Percentiles rank a stretch among this genome's conserved stretches.
Conservation (phyloP, 2,329 filamentous ascomycete species). For the Grosmannia serpens region DNA sequence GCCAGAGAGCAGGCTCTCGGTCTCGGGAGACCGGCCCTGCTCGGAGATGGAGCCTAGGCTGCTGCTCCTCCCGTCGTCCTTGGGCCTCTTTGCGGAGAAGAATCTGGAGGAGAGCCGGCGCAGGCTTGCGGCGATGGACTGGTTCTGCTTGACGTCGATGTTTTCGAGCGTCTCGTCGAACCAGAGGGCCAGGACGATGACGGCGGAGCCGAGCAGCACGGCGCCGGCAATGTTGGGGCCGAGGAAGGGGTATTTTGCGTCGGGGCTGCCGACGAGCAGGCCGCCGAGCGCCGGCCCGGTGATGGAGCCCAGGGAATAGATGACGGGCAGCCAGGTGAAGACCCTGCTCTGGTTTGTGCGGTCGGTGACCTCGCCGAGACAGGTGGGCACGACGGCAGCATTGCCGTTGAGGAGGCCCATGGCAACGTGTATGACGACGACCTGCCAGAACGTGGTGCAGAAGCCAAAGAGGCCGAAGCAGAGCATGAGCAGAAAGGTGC, state of each 20-base stretch:
- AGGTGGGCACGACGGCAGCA: slow-evolving; percentile 85
- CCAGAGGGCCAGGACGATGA: slow-evolving; percentile 65
- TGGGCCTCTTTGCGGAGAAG: neutral
- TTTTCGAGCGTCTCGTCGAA: slow-evolving; percentile 76
- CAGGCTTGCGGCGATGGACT: slow-evolving; percentile 16
- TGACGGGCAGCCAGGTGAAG: slow-evolving; percentile 87
- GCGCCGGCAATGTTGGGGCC: slow-evolving; percentile 74
- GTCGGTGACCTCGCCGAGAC: slow-evolving; percentile 88
- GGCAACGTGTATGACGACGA: slow-evolving; percentile 70
- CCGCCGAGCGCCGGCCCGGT: slow-evolving; percentile 89
- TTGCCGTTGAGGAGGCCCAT: slow-evolving; percentile 96
- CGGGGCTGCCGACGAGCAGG: slow-evolving; percentile 56
- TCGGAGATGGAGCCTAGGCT: too few relatives aligned
- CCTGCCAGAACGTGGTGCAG: slow-evolving; percentile 70
- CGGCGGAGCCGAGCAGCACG: slow-evolving; percentile 56
- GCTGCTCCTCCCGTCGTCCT: neutral
- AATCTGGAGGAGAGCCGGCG: neutral
- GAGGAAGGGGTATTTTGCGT: slow-evolving; percentile 66
- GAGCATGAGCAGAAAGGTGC: slow-evolving; percentile 68
- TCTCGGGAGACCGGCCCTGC: neutral
- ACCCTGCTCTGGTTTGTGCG: slow-evolving; percentile 86
- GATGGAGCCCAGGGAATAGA: slow-evolving; percentile 92
- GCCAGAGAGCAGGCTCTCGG: neutral
- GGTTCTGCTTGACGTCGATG: slow-evolving; percentile 11
- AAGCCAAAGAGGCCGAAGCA: slow-evolving; percentile 86